Conservation (phyloP, 2,329 filamentous ascomycete species). For the Colletotrichum lupini region DNA sequence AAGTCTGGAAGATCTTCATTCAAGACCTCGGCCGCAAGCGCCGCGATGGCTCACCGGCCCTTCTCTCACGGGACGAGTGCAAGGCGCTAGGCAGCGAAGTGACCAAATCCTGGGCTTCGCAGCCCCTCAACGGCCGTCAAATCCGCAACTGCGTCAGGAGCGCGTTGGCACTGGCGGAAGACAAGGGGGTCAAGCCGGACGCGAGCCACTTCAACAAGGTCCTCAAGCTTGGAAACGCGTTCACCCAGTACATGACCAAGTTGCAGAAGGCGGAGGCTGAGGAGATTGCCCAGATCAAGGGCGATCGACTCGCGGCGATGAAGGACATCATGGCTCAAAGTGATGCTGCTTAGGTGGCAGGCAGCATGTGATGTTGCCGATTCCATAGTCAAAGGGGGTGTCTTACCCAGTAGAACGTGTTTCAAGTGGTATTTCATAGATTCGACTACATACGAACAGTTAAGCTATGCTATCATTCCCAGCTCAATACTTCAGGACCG, state of each 20-base stretch:
- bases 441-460: too few species aligned
- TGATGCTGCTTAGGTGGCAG: too few species aligned
- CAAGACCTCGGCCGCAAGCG: background rate
- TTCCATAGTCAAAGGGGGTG: too few species aligned
- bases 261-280: background rate
- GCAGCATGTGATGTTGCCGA: too few species aligned
- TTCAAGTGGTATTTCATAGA: too few species aligned
- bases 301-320: background rate
- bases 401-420: too few species aligned
- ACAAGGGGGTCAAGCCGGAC: background rate
- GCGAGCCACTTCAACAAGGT: background rate
- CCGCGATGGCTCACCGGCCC: background rate
- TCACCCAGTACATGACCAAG: background rate
- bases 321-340: background rate
- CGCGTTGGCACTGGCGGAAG: background rate
- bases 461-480: too few species aligned
- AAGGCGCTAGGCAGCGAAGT: background rate
- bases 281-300: background rate
- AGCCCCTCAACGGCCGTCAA: background rate
- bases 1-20: background rate
- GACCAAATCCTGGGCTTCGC: background rate
- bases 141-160: background rate
- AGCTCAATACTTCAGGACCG: too few species aligned
- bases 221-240: background rate
- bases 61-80: rapidly evolving